Evolutionary conservation across 2,329 filamentous ascomycete genomes (phyloP).

Genomic region (Passalora sequoiae): DNA sequence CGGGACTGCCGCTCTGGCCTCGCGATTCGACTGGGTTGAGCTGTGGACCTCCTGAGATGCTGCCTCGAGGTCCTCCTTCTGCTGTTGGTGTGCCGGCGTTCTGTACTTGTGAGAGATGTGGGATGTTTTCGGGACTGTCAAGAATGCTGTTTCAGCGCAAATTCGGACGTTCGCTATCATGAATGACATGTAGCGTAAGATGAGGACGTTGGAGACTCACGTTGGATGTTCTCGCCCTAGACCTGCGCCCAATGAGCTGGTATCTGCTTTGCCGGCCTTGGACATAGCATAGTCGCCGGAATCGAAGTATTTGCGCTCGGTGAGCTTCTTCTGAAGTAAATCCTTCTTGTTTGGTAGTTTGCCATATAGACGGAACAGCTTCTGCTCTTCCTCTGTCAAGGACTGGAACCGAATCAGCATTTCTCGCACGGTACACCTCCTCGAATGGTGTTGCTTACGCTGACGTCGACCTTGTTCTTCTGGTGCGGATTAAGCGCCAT

Average conservation of each 20-base stretch:
- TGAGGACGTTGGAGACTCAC: constrained; percentile 55
- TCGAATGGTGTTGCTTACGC: constrained; percentile 56
- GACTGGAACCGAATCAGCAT: constrained; percentile 52
- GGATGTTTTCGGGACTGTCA: constrained; percentile 35
- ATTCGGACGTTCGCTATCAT: no score
- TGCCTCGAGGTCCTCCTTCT: constrained; percentile 18
- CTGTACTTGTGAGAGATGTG: constrained; percentile 33
- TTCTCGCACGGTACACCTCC: constrained; percentile 3
- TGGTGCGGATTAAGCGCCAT: constrained; percentile 78
- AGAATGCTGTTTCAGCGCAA: constrained; percentile 9
- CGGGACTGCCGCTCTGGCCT: constrained; percentile 67
- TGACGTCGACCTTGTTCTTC: constrained; percentile 97
- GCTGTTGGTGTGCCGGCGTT: constrained; percentile 14
- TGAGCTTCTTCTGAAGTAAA: constrained; percentile 94
- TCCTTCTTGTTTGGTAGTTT: constrained; percentile 96
- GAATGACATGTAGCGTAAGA: neutral
- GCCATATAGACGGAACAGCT: constrained; percentile 93
- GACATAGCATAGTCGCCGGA: constrained; percentile 91
- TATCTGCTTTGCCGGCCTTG: constrained; percentile 92
- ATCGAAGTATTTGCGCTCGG: constrained; percentile 98
- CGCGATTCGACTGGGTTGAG: constrained; percentile 40
- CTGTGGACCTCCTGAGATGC: constrained; percentile 21
- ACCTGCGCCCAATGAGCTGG: constrained; percentile 69
- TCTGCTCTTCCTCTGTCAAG: constrained; percentile 89
- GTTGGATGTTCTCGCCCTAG: constrained; percentile 90